These are phyloP conservation scores for Adansonia rubrostipa DNA, from an alignment of 441 rosid species.

Conservation along the genomic window DNA sequence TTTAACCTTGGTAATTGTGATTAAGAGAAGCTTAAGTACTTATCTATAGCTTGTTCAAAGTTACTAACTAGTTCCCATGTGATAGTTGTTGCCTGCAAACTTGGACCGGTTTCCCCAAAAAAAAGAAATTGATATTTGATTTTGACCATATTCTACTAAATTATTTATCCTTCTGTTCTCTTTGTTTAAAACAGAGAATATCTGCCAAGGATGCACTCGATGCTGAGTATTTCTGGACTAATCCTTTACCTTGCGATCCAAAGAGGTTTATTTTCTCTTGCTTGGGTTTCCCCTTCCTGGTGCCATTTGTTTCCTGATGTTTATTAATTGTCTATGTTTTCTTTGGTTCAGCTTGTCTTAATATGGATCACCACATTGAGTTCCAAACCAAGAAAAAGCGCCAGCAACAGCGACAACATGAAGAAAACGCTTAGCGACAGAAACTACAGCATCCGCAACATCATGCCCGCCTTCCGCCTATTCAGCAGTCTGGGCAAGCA, in stretches of 20 bases:
- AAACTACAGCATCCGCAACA: constrained; percentile 81
- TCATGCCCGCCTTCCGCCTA: constrained; percentile 78
- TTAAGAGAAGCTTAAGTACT: background rate
- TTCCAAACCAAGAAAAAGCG: constrained; percentile 96
- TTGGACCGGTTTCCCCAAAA: background rate
- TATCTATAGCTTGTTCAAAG: background rate
- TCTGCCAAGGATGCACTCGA: constrained; percentile 95
- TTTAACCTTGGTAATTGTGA: constrained; percentile 3
- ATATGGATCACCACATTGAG: constrained; percentile 92
- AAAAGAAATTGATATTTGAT: background rate
- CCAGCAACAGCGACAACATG: constrained; percentile 84
- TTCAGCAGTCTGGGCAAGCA: constrained; percentile 79
- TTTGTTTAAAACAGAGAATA: constrained; percentile 62
- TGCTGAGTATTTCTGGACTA: constrained; percentile 97
- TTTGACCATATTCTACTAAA: background rate
- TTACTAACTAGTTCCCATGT: background rate
- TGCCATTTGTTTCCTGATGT: background rate
- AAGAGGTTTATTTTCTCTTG: constrained; percentile 59
- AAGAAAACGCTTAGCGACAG: constrained; percentile 84
- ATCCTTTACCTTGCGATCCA: constrained; percentile 89
- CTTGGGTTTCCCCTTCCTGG: background rate
- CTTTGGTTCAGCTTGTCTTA: constrained; percentile 71
- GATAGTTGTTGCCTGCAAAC: background rate
- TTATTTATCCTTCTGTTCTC: background rate
- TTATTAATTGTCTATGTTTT: background rate